These are phyloP conservation scores for Tetrapisispora fleetii DNA, from an alignment of 805 yeast genomes.

Conservation along the genomic window DNA sequence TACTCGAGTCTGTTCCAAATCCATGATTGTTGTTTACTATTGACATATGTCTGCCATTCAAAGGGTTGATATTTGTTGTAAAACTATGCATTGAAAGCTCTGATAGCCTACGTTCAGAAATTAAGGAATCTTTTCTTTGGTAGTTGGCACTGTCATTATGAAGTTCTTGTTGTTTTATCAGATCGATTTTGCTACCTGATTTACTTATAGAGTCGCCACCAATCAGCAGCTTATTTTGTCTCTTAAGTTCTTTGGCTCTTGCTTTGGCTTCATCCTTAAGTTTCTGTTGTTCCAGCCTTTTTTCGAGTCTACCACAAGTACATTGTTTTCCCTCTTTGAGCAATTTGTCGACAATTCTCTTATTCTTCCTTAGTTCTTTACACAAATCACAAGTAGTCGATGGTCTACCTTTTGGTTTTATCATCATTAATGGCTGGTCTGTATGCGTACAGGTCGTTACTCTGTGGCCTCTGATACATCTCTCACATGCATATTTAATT, in stretches of 20 bases:
- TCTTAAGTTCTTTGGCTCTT: constrained; percentile 18
- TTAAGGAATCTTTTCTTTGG: neutral
- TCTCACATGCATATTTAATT: constrained; percentile 87
- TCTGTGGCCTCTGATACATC: constrained; percentile 93
- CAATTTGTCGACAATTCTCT: constrained; percentile 28
- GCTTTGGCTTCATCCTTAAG: constrained; percentile 26
- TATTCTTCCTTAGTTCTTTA: constrained; percentile 58
- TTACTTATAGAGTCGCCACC: neutral
- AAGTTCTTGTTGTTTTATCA: neutral
- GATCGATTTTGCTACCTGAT: neutral
- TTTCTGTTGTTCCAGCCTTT: constrained; percentile 28
- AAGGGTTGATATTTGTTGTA: neutral
- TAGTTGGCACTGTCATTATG: too few species aligned
- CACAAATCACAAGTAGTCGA: constrained; percentile 86
- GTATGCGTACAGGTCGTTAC: constrained; percentile 88
- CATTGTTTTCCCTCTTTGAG: constrained; percentile 37
- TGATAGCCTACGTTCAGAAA: neutral
- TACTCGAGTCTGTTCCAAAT: neutral
- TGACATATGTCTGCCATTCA: neutral
- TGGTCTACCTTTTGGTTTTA: constrained; percentile 94
- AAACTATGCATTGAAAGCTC: constrained; percentile 1
- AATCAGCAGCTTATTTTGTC: constrained; percentile 9
- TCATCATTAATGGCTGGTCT: constrained; percentile 80
- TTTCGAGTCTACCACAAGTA: constrained; percentile 52
- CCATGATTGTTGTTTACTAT: neutral